Conservation (phyloP, 805 yeast genomes). For the Ogataea methanolica region DNA sequence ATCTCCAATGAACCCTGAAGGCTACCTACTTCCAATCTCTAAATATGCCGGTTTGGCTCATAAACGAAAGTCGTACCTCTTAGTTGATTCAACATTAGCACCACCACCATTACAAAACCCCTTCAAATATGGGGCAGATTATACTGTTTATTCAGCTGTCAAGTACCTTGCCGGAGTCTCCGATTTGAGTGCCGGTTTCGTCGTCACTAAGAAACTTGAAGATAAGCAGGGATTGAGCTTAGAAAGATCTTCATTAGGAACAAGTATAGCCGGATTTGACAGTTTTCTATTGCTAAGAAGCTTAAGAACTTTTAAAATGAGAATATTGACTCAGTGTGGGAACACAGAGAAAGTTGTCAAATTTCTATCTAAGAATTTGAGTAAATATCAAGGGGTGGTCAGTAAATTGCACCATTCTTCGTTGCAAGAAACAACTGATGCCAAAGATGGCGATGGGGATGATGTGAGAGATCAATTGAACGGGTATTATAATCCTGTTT, state of each 20-base stretch:
- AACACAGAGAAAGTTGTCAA: constrained; percentile 39
- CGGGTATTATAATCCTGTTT: constrained; percentile 43
- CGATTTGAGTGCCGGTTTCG: constrained; percentile 49
- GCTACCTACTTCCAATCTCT: constrained; percentile 38
- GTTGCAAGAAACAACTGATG: constrained; percentile 28
- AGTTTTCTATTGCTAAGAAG: constrained; percentile 43
- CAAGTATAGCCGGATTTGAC: constrained; percentile 50
- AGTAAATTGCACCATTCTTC: constrained; percentile 42
- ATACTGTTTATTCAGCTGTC: constrained; percentile 51
- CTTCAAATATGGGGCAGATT: constrained; percentile 47
- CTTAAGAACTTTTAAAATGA: constrained; percentile 46
- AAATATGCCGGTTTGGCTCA: constrained; percentile 42
- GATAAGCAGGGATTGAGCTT: constrained; percentile 31
- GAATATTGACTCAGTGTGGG: constrained; percentile 43
- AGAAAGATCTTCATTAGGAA: constrained; percentile 44
- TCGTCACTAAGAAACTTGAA: constrained; percentile 35
- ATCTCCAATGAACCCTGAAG: constrained; percentile 53
- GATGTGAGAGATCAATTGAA: constrained; percentile 38
- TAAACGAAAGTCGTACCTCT: constrained; percentile 35
- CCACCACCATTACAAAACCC: constrained; percentile 55
- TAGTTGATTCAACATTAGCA: constrained; percentile 53
- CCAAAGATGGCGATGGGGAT: constrained; percentile 6
- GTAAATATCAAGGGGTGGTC: constrained; percentile 28
- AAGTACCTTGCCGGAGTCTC: constrained; percentile 54
- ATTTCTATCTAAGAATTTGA: constrained; percentile 32